These are phyloP conservation scores for Tylopilus cervinicoccineus DNA, from an alignment of 768 basidiomycete species.

Conservation along the genomic window DNA sequence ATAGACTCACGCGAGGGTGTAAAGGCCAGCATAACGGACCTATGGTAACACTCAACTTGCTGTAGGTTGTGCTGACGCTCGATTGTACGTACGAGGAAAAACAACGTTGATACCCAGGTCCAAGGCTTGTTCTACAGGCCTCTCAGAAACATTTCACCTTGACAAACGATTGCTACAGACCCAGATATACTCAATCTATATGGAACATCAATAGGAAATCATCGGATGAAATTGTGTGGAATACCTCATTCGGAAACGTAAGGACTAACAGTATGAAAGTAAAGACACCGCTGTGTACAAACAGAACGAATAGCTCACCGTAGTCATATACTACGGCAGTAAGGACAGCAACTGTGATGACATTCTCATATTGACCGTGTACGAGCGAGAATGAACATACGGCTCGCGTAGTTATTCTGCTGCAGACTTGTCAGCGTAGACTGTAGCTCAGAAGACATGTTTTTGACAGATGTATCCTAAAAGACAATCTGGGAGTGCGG, in stretches of 20 bases:
- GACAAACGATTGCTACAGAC: not conserved
- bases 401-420: not conserved
- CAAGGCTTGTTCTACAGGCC: not conserved
- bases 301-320: not conserved
- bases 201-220: not conserved
- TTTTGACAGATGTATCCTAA: not conserved
- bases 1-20: conserved; percentile 1
- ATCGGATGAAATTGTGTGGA: no score
- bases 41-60: not conserved
- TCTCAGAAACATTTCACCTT: not conserved
- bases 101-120: conserved; percentile 3
- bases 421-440: not conserved
- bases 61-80: not conserved
- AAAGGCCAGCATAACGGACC: conserved; percentile 12
- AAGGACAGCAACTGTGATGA: not conserved
- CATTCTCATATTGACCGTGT: not conserved
- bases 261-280: conserved; percentile 1
- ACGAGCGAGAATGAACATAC: not conserved
- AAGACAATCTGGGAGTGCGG: not conserved
- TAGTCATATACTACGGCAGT: conserved; percentile 8
- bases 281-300: not conserved
- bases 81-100: conserved; percentile 7
- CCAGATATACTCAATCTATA: conserved; percentile 2
- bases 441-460: not conserved
- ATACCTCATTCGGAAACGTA: conserved; percentile 9